Percentiles rank a stretch among this genome's conserved stretches.
Conservation (phyloP, 2,329 filamentous ascomycete genomes). For the Xylaria sp. region DNA sequence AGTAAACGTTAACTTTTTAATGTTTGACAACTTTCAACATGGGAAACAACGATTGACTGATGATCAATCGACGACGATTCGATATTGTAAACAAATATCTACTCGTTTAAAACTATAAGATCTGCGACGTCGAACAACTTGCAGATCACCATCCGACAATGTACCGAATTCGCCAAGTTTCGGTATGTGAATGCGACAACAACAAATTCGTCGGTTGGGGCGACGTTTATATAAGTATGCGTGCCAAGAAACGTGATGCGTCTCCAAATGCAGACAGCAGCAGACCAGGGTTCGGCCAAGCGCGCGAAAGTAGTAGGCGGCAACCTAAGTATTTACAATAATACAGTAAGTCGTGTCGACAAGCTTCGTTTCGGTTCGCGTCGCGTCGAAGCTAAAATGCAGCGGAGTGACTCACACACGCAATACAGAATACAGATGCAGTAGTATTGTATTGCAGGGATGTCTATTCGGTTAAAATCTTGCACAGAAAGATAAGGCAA, state of each 20-base stretch:
- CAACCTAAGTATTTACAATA: too few species aligned
- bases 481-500: neutral
- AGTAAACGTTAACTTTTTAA: too few species aligned
- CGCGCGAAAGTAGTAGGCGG: constrained; percentile 5
- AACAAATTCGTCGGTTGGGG: neutral
- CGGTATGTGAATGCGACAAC: neutral
- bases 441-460: neutral
- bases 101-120: too few species aligned
- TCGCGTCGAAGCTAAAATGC: neutral
- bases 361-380: neutral
- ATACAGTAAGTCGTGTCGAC: neutral
- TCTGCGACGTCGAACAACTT: too few species aligned
- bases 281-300: neutral
- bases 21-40: too few species aligned
- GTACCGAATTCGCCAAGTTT: too few species aligned
- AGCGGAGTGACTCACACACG: constrained; percentile 4
- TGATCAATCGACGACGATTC: too few species aligned
- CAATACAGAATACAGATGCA: too few species aligned
- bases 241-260: constrained; percentile 10
- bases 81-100: too few species aligned
- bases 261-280: neutral
- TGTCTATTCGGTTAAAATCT: neutral
- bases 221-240: constrained; percentile 16
- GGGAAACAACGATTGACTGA: too few species aligned
- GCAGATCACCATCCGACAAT: too few species aligned